phyloP scores from a whole-genome alignment of 2,329 filamentous ascomycete genomes.

The Xylariaceae sp. region DNA sequence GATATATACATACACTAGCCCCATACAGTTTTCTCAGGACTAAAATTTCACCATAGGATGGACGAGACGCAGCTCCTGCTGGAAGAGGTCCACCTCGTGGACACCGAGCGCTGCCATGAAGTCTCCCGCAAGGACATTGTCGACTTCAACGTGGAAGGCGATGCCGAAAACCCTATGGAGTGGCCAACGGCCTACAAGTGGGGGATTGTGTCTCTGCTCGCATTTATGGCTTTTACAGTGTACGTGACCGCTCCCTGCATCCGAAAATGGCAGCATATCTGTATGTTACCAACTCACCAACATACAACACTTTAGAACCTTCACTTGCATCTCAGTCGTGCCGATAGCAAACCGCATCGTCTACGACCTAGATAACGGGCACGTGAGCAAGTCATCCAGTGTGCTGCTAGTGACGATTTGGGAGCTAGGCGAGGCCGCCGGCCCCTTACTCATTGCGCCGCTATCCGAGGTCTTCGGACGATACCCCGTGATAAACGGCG shows the following conservation, averaged over 20 bases:
- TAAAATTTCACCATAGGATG: conserved; percentile 34
- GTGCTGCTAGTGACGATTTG: conserved; percentile 74
- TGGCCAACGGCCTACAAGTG: conserved; percentile 62
- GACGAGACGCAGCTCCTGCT: conserved; percentile 46
- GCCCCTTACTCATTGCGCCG: conserved; percentile 66
- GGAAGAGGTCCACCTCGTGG: conserved; percentile 33
- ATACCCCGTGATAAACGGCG: conserved; percentile 59
- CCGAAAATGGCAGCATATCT: not conserved
- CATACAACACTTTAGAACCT: conserved; percentile 50
- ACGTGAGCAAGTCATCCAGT: conserved; percentile 52
- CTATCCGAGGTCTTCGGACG: conserved; percentile 67
- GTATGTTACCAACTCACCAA: not conserved
- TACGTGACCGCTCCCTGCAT: conserved; percentile 39
- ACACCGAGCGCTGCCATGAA: conserved; percentile 32
- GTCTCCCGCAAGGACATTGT: conserved; percentile 43
- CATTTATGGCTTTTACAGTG: conserved; percentile 64
- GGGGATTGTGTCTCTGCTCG: conserved; percentile 58
- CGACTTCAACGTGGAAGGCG: conserved; percentile 54
- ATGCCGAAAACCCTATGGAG: conserved; percentile 59
- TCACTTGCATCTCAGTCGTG: conserved; percentile 63
- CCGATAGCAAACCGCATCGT: conserved; percentile 61
- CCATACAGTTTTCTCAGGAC: not conserved
- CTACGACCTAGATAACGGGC: conserved; percentile 50
- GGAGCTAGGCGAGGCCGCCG: conserved; percentile 70
- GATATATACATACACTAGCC: conserved; percentile 1